A percentile compares a stretch with the other conserved stretches of the same genome.
These are phyloP conservation scores for Mycena maculata DNA, from an alignment of 768 basidiomycete genomes.

Conservation along the genomic window DNA sequence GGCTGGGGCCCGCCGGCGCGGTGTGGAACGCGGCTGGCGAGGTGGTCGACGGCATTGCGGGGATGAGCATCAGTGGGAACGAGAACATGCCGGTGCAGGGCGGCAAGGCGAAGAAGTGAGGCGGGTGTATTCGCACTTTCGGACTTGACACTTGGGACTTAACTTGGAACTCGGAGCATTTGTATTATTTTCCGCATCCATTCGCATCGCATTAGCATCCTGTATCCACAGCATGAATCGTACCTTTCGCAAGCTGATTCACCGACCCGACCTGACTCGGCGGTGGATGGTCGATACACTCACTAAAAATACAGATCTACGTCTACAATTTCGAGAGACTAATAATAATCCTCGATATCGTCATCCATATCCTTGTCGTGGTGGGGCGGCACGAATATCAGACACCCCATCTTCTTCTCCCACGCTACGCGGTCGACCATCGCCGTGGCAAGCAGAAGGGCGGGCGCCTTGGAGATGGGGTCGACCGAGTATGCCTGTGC, in stretches of 20 bases:
- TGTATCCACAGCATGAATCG: slow-evolving; percentile 10
- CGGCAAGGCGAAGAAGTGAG: slow-evolving; percentile 28
- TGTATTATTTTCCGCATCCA: background rate
- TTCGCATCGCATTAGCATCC: slow-evolving; percentile 2
- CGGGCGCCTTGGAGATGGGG: slow-evolving; percentile 30
- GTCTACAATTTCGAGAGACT: background rate
- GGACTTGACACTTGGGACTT: background rate
- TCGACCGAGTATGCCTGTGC: slow-evolving; percentile 24
- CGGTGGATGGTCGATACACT: background rate
- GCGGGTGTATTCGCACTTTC: background rate
- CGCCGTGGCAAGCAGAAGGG: slow-evolving; percentile 31
- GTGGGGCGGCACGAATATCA: slow-evolving; percentile 27
- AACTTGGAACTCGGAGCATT: slow-evolving; percentile 25
- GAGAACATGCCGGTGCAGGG: slow-evolving; percentile 27
- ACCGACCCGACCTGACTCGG: background rate
- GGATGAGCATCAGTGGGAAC: slow-evolving; percentile 25
- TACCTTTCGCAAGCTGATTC: background rate
- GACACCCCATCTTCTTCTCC: slow-evolving; percentile 35
- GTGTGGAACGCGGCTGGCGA: slow-evolving; percentile 24
- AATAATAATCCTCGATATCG: slow-evolving; percentile 9
- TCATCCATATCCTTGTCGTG: slow-evolving; percentile 13
- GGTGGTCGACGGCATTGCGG: slow-evolving; percentile 14
- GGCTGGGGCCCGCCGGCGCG: slow-evolving; percentile 16
- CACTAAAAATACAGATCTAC: slow-evolving; percentile 25
- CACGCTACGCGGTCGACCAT: slow-evolving; percentile 31